Base-by-base conservation (phyloP, 371 early-diverging fungal genomes). In the Rhizopus arrhizus region DNA sequence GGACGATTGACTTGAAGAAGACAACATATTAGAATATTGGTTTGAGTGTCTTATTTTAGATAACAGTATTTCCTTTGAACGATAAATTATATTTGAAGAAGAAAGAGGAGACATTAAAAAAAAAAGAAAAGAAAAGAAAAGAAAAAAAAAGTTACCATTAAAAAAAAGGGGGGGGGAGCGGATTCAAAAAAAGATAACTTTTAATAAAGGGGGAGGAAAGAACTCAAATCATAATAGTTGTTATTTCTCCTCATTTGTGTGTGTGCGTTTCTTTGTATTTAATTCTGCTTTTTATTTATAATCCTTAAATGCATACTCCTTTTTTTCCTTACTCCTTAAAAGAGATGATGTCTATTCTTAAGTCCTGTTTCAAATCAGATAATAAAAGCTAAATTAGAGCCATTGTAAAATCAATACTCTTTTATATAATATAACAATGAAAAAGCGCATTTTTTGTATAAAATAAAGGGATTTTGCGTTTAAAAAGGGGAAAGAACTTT, bases 311-410 rank as follows among this genome's bases (percentile, higher is more conserved):
- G 15, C 5, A 43, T 5, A 43, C 12, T 13, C 13, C 43, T n/a
- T 13, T 43, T 43, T 40, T 7, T 40, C 10, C 12, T 40, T 40
- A n/a, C 43, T 43, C 43, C 43, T 43, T 43, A 46, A 53, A 43
- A 43, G n/a, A 43, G 13, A 49, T 64, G 35, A 41, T 33, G 41
- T 47, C 45, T 36, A 35, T 50, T n/a, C 31, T 64, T 33, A 61
- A 57, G 53, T 40, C 57, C 22, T 53, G 52, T 48, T 66, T 61
- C 53, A 66, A 66, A 66, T 57, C 56, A 41, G 33, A 55, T 50
- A 64, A 55, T 47, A 55, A 59, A 42, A 49, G 22, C 55, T 15
- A 64, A 59, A 33, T 41, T 64, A 29, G 15, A 49, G 7, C 36
- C 55, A 43, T 55, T 64, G 22, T 22, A 22, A 36, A 13, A 55